phyloP scores from a whole-genome alignment of 805 yeast species.

The Kuraishia capsulata region DNA sequence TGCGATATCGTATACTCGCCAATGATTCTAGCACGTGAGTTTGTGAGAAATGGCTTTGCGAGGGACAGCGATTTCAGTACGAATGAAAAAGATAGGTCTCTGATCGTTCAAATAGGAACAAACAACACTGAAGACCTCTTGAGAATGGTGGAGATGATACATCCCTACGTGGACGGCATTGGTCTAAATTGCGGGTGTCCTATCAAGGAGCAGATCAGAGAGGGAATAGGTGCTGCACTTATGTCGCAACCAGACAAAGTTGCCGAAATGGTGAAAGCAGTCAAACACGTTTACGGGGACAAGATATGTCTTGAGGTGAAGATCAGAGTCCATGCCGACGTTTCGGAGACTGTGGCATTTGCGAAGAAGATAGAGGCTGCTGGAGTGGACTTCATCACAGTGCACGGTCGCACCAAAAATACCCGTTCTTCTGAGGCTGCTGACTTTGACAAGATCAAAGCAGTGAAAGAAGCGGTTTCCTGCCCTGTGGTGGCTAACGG shows the following conservation, averaged over 20 bases:
- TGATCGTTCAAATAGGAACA: conserved; percentile 86
- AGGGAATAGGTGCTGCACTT: conserved; percentile 95
- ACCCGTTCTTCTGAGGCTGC: conserved; percentile 84
- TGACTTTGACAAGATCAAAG: conserved; percentile 70
- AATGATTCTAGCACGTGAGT: conserved; percentile 94
- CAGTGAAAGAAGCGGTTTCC: conserved; percentile 42
- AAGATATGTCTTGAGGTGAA: conserved; percentile 79
- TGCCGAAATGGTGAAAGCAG: conserved; percentile 75
- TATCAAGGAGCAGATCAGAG: conserved; percentile 85
- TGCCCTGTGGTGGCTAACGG: conserved; percentile 96
- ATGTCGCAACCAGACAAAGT: conserved; percentile 79
- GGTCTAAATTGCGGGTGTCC: conserved; percentile 98
- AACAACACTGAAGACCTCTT: conserved; percentile 75
- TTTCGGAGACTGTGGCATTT: conserved; percentile 62
- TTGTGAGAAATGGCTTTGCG: conserved; percentile 77
- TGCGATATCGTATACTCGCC: conserved; percentile 89
- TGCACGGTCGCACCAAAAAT: conserved; percentile 83
- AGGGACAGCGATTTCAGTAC: conserved; percentile 81
- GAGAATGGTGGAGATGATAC: conserved; percentile 81
- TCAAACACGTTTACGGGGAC: conserved; percentile 66
- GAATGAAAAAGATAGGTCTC: conserved; percentile 55
- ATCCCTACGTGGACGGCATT: conserved; percentile 85
- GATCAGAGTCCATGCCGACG: conserved; percentile 77
- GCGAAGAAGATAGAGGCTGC: conserved; percentile 70
- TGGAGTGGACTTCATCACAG: conserved; percentile 90